Base-by-base conservation (phyloP, 1,139 yeast genomes). In the Kluyveromyces sp. region DNA sequence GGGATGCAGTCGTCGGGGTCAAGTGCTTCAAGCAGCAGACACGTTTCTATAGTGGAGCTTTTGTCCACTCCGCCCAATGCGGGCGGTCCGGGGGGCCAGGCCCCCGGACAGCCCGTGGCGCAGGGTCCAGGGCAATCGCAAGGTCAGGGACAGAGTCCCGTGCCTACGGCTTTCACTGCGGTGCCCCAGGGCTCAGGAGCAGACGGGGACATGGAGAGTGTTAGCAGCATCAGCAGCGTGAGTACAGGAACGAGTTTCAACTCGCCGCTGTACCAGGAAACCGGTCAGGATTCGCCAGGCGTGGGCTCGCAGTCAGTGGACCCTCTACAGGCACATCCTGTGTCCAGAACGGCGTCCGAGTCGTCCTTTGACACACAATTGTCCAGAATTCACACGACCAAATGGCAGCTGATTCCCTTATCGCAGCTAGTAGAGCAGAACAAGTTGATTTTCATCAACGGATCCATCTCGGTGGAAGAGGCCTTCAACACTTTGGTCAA, bases 11-110 rank as follows among this genome's bases (percentile, higher is more conserved):
- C 38, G 19, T 39, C 42, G 7, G 19, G 39, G 19, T 28, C 25
- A 15, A 30, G 39, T 16, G 29, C 42, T 35, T 29, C 36, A 25
- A 25, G 42, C 35, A 32, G 45, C 30, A 31, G 88, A 49, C 83
- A 80, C 53, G 74, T 84, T 0, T 83, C 94, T n/a, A 83, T 85
- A 47, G 95, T 83, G 36, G 95, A 85, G 59, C 64, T 85, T 65
- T 69, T 85, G 40, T 78, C 87, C n/a, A 78, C 92, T 6, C 95
- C 95, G 1, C 95, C 95, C 6, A 85, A 87, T 28, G 42, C 57
- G 31, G 53, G 60, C 13, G 53, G 48, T 18, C 39, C 46, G 15
- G 17, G 22, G 12, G 19, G 13, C n/a, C 26, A 12, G 33, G 30
- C 22, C 15, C 7, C 36, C 9, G 13, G 15, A 18, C 7, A 19